Base-by-base conservation (phyloP, 1,139 yeast species). In the Hemisphaericaspora lyxosophila region DNA sequence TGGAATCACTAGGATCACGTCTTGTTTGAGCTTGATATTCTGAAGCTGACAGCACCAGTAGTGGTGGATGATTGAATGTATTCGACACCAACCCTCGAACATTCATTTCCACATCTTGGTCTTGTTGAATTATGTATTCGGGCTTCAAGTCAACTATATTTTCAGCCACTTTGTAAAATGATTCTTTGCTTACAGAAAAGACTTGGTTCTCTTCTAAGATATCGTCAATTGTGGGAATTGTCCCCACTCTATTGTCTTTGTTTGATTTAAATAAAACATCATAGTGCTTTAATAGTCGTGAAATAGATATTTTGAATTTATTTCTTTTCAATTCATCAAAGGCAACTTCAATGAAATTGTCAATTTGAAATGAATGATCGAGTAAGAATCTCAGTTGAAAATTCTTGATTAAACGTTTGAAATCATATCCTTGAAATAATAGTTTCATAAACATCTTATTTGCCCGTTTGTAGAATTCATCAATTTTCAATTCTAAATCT, bases 381-480 rank as follows among this genome's bases (percentile, higher is more conserved):
- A 70, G 69, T 14, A 88, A 63, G 50, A 80, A 87, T 41, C 73
- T 74, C 34, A 59, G 56, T 47, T 77, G 80, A 38, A 84, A 70
- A 33, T 69, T 70, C 22, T 62, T 57, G 11, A 88, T 50, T 27
- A 83, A 62, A 5, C 54, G 55, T 0, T 57, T 53, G 18, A 90
- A 66, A 26, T 78, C 64, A 50, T 78, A 86, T 0, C 92, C 89
- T 16, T 75, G 69, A 40, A 78, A 70, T 17, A 86, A 61, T 30
- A 90, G 60, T 34, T 73, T 70, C 50, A 85, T 61, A 18, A 89
- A 64, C 22, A 79, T 57, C 28, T 64, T 64, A 57, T 89, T 90
- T 1, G 97, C 92, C 36, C 84, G 67, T 18, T 67, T 55, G 50
- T 85, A 87, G 31, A 87, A 86, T 15, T 72, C 67, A 33, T 80